phyloP scores from a whole-genome alignment of 345 rosid species.

The Eutrema heterophyllum region DNA sequence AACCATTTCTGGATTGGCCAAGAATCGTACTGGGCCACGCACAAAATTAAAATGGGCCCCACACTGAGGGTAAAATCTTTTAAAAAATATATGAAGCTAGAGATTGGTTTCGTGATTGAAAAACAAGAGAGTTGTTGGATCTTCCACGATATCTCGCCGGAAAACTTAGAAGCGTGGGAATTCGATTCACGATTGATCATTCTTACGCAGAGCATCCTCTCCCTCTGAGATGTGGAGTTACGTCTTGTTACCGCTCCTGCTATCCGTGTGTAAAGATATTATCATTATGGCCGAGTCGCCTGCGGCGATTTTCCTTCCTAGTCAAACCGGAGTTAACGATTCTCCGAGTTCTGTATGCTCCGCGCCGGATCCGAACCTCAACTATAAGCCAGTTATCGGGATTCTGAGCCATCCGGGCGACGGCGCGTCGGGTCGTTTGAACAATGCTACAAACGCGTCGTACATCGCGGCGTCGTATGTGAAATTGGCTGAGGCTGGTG shows the following conservation, averaged over 20 bases:
- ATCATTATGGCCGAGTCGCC: constrained; percentile 3
- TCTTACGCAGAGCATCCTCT: background rate
- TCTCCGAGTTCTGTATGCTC: constrained; percentile 38
- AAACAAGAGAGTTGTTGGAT: too few species aligned
- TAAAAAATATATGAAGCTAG: too few species aligned
- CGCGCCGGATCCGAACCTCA: constrained; percentile 45
- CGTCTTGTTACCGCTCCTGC: background rate
- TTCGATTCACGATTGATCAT: background rate
- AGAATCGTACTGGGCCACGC: too few species aligned
- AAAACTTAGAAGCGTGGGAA: too few species aligned
- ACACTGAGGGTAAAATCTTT: too few species aligned
- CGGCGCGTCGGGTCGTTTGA: constrained; percentile 81
- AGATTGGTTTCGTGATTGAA: too few species aligned
- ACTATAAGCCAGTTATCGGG: constrained; percentile 79
- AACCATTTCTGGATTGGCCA: too few species aligned
- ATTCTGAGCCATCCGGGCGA: constrained; percentile 85
- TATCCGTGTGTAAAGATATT: background rate
- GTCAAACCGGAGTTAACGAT: constrained; percentile 21
- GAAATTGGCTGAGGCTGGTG: constrained; percentile 87
- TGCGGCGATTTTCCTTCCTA: constrained; percentile 41
- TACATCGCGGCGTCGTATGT: constrained; percentile 83
- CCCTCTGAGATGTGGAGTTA: constrained; percentile 19
- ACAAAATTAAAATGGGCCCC: too few species aligned
- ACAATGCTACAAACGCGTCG: constrained; percentile 45
- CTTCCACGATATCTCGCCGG: too few species aligned